Evolutionary conservation across 2,329 filamentous ascomycete genomes (phyloP).

Genomic region (Ceratocystis alfenasii): DNA sequence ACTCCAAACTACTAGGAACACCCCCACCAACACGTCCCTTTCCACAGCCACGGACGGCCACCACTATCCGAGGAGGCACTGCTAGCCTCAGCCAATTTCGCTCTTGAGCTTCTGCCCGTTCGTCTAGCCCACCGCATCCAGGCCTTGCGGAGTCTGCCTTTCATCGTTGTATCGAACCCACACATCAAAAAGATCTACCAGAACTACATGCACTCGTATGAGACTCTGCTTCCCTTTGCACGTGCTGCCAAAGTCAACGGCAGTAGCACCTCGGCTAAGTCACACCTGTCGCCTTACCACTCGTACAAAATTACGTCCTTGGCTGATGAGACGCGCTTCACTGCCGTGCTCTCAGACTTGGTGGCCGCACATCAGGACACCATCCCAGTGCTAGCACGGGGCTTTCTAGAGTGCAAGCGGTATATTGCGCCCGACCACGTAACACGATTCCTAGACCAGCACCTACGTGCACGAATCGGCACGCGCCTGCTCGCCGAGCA

Average conservation of each 20-base stretch:
- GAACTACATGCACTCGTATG: conserved; percentile 89
- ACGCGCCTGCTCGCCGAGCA: conserved; percentile 92
- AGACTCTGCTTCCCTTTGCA: conserved; percentile 72
- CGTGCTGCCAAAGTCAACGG: conserved; percentile 33
- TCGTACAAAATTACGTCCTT: conserved; percentile 33
- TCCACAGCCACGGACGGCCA: conserved; percentile 59
- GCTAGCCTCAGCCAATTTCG: conserved; percentile 88
- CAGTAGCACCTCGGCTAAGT: conserved; percentile 17
- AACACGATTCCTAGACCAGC: conserved; percentile 85
- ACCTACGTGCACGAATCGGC: conserved; percentile 85
- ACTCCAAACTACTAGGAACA: neutral
- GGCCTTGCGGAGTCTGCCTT: conserved; percentile 82
- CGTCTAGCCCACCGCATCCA: conserved; percentile 90
- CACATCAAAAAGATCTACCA: conserved; percentile 90
- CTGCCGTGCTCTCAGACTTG: conserved; percentile 85
- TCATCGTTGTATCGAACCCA: conserved; percentile 96
- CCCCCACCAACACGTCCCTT: neutral
- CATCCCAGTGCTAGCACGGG: conserved; percentile 80
- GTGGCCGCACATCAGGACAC: conserved; percentile 91
- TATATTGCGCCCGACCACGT: conserved; percentile 77
- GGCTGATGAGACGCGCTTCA: conserved; percentile 71
- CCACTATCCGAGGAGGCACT: conserved; percentile 70
- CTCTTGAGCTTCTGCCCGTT: conserved; percentile 79
- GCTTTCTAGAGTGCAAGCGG: conserved; percentile 83
- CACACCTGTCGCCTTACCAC: conserved; percentile 32